Conservation (phyloP, 2,329 filamentous ascomycete genomes). For the Mycosphaerella sp. region DNA sequence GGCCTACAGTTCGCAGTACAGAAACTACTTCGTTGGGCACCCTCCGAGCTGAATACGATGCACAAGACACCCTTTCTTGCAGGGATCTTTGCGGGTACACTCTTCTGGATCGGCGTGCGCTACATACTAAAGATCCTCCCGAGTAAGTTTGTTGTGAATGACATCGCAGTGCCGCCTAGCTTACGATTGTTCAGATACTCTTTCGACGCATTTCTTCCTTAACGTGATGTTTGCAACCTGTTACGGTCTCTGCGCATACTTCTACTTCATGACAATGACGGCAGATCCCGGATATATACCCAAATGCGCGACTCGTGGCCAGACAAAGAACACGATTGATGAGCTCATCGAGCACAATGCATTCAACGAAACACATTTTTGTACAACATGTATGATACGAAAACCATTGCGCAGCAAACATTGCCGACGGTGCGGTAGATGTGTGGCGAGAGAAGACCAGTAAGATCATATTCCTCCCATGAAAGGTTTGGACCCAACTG, state of each 20-base stretch:
- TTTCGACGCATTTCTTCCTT: constrained; percentile 59
- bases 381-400: constrained; percentile 87
- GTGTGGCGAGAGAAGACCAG: constrained; percentile 96
- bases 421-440: constrained; percentile 83
- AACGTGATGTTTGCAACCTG: constrained; percentile 68
- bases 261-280: constrained; percentile 79
- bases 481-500: neutral
- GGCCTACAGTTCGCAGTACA: constrained; percentile 70
- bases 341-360: constrained; percentile 78
- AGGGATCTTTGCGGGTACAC: constrained; percentile 81
- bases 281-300: constrained; percentile 90
- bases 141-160: constrained; percentile 44
- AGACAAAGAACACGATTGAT: constrained; percentile 83
- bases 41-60: constrained; percentile 79
- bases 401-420: constrained; percentile 93
- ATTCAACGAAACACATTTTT: constrained; percentile 92
- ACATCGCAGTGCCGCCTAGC: constrained; percentile 6
- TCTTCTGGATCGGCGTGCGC: constrained; percentile 72
- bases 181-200: constrained; percentile 50
- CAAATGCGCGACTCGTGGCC: constrained; percentile 78
- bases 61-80: constrained; percentile 92
- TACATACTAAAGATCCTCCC: constrained; percentile 71
- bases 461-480: constrained; percentile 45
- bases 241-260: constrained; percentile 67
- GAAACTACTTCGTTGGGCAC: constrained; percentile 73